Evolutionary conservation across 306 rosid species (phyloP).

Genomic region (Prinsepia uniflora): DNA sequence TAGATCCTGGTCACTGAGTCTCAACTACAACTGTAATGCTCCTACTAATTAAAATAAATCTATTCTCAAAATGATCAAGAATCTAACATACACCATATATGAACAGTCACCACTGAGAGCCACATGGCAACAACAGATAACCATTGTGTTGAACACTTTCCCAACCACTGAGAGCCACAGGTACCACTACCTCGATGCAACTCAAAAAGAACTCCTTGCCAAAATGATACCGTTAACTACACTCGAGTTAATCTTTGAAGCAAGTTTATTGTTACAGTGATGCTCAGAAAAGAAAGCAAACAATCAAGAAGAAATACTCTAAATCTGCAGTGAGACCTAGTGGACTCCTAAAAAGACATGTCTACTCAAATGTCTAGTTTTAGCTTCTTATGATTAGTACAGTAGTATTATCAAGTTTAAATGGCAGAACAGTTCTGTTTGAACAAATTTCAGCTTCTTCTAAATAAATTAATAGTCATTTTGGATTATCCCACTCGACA

Average conservation of each 20-base stretch:
- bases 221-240: not conserved
- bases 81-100: not conserved
- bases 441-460: not conserved
- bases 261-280: not conserved
- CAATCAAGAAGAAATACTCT: not conserved
- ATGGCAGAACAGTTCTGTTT: not conserved
- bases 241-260: not conserved
- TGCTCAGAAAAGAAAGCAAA: not conserved
- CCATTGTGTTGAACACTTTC: not conserved
- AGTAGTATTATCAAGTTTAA: not conserved
- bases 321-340: not conserved
- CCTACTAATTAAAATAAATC: not conserved
- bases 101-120: not conserved
- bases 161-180: not conserved
- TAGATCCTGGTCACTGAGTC: not conserved
- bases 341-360: not conserved
- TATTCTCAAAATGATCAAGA: not conserved
- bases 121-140: not conserved
- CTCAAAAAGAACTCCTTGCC: not conserved
- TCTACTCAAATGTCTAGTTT: not conserved
- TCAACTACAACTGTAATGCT: not conserved
- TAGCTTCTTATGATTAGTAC: not conserved
- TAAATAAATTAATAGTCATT: not conserved
- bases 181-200: not conserved
- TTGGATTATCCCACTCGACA: not conserved